Conservation (phyloP, 768 basidiomycete species). For the Auriscalpium microsporum region DNA sequence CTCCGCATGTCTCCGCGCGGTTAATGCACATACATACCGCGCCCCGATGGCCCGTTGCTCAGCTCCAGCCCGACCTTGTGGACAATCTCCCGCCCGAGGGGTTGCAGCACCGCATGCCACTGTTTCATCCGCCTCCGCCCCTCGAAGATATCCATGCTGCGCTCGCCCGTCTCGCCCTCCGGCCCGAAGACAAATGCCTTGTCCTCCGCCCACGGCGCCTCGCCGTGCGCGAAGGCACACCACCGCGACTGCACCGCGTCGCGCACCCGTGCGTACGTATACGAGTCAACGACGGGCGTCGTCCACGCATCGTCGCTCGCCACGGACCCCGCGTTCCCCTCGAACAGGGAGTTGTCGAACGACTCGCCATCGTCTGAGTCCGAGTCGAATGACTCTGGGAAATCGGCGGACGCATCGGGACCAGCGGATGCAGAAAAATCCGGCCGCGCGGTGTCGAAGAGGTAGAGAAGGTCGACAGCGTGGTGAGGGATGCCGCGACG, state of each 20-base stretch:
- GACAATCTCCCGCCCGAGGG: constrained; percentile 55
- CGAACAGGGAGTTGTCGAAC: constrained; percentile 23
- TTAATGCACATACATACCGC: not conserved
- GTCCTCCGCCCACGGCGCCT: constrained; percentile 61
- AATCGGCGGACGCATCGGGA: constrained; percentile 18
- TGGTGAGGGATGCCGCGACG: constrained; percentile 58
- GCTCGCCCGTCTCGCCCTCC: constrained; percentile 73
- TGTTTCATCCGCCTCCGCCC: constrained; percentile 48
- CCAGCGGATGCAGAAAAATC: constrained; percentile 17
- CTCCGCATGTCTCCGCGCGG: not conserved
- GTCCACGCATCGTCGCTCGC: constrained; percentile 36
- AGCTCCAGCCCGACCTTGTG: constrained; percentile 71
- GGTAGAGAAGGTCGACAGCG: constrained; percentile 63
- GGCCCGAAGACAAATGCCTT: constrained; percentile 77
- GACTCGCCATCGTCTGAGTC: constrained; percentile 28
- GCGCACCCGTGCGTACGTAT: constrained; percentile 56
- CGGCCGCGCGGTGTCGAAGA: constrained; percentile 68
- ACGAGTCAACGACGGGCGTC: constrained; percentile 53
- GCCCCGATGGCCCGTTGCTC: constrained; percentile 52
- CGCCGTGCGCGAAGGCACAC: constrained; percentile 68
- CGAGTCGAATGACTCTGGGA: constrained; percentile 8
- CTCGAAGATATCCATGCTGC: constrained; percentile 55
- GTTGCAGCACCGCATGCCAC: constrained; percentile 62
- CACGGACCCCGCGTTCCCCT: constrained; percentile 15
- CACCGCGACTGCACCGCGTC: constrained; percentile 67